phyloP scores from a whole-genome alignment of 2,329 filamentous ascomycete genomes.

The Gyromitra esculenta region DNA sequence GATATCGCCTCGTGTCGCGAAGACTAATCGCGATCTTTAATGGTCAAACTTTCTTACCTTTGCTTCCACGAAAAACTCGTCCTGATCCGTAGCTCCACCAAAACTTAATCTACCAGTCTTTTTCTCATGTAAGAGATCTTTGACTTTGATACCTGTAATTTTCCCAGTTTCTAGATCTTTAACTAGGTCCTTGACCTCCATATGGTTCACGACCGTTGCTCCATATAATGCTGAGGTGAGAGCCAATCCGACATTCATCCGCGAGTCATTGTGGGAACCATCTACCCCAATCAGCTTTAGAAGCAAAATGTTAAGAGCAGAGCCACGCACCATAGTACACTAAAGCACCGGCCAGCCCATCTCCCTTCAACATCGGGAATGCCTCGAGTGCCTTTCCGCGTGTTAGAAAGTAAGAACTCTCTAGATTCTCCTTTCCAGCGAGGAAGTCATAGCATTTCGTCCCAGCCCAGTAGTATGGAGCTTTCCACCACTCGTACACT shows the following conservation, averaged over 20 bases:
- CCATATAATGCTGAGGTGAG: conserved; percentile 91
- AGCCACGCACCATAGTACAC: conserved; percentile 77
- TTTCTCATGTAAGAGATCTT: conserved; percentile 74
- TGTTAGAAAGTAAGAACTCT: conserved; percentile 87
- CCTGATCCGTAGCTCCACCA: conserved; percentile 37
- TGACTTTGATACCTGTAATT: conserved; percentile 77
- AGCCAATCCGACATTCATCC: conserved; percentile 89
- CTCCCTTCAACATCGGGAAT: conserved; percentile 87
- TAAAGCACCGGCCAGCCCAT: conserved; percentile 79
- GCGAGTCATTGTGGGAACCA: conserved; percentile 89
- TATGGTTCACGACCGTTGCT: conserved; percentile 81
- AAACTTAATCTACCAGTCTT: conserved; percentile 67
- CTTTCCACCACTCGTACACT: conserved; percentile 79
- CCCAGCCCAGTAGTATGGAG: conserved; percentile 78
- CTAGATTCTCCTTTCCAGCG: conserved; percentile 85
- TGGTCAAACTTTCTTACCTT: conserved; percentile 42
- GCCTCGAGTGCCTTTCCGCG: conserved; percentile 85
- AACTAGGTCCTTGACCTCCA: conserved; percentile 79
- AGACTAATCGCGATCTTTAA: neutral
- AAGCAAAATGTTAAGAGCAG: neutral
- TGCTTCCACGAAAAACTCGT: conserved; percentile 66
- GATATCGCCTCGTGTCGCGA: neutral
- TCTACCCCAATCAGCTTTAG: conserved; percentile 63
- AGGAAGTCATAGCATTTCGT: conserved; percentile 86
- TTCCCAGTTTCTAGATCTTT: conserved; percentile 74